Base-by-base conservation (phyloP, 2,329 filamentous ascomycete genomes). In the Alternaria ethzedia region DNA sequence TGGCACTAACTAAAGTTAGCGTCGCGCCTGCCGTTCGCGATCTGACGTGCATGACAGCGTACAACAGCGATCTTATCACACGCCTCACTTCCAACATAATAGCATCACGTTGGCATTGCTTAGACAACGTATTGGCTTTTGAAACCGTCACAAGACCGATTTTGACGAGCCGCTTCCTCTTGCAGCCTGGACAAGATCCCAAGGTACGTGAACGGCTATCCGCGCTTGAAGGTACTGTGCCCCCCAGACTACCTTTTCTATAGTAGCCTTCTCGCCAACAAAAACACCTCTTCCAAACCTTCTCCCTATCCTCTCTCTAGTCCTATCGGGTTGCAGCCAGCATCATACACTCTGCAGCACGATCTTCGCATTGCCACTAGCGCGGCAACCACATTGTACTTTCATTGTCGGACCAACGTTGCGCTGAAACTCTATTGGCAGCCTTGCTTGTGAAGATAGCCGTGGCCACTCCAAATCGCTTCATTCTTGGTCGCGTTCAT, bases 1-100 rank as follows among this genome's bases (percentile, higher is more conserved):
- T 74, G 69, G 59, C 62, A 50, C 63, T 60, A 51, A 63, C 65
- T 57, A 13, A 17, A 51, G 64, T 63, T 73, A 74, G 71, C 64
- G 61, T 41, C 49, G 49, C 28, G 20, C 17, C 28, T 49, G 26
- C 26, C 26, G 47, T 63, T 52, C 63, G 64, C 57, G 64, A 64
- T 49, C 26, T 54, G 46, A 58, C 63, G 28, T 45, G 55, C 51
- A 64, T 51, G 66, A 46, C 61, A 63, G 51, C 51, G 58, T 58
- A 63, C 69, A 66, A 61, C 67, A 49, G 55, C 47, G 44, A 52
- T 67, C 59, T 69, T 72, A 70, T 71, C 70, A 68, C 70, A 68
- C 63, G 60, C 64, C 66, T 67, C 66, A 65, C 62, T 60, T 68
- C 58, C 54, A 61, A 69, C 57, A 21, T 36, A 59, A 47, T 36